Evolutionary conservation across 2,329 filamentous ascomycete genomes (phyloP), one percentile per base, ranked within the genome.

Genomic region (Trichoderma atroviride): DNA sequence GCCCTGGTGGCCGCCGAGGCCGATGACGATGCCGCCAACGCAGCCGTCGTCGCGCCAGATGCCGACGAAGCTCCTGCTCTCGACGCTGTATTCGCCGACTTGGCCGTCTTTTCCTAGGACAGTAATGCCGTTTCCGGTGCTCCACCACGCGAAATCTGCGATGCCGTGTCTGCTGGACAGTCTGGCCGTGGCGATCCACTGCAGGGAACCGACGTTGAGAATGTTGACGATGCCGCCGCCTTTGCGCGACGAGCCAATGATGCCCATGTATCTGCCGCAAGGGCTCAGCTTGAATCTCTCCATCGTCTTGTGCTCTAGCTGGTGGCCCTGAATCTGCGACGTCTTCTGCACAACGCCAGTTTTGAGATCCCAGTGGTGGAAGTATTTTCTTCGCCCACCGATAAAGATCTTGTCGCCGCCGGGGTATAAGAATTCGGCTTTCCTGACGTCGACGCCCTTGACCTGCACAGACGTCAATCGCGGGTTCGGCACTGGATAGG

Each of bases 121-220:
- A 0, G 89, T 91, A 75, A 99, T 84, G 5, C 94, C 95, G 52
- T 90, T 87, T 40, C 94, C 92, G 71, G 93, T 89, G 65, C 88
- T 86, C 94, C 94, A 97, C 96, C 96, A 99, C 1, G 88, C 89
- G 76, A 97, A 96, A 79, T 97, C 95, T 0, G 93, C 91, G 59
- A 98, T 90, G 47, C 94, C 94, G 62, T 93, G 90, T 60, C 88
- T 86, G 72, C 92, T 91, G 75, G 97, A 93, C 57, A 97, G 85
- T 50, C 94, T 87, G 16, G 92, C 93, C 73, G 95, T 90, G 0
- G 91, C 88, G 58, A 94, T 84, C 95, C 95, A 98, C 81, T 97
- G 95, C 77, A 92, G 89, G 0, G 94, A 95, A 29, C 82, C 84
- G 1, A 91, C 89, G 80, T 91, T 91, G 31, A 99, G 82, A 29